These are phyloP conservation scores for Paramyrothecium sp. DNA, from an alignment of 2,329 filamentous ascomycete genomes.

Conservation along the genomic window DNA sequence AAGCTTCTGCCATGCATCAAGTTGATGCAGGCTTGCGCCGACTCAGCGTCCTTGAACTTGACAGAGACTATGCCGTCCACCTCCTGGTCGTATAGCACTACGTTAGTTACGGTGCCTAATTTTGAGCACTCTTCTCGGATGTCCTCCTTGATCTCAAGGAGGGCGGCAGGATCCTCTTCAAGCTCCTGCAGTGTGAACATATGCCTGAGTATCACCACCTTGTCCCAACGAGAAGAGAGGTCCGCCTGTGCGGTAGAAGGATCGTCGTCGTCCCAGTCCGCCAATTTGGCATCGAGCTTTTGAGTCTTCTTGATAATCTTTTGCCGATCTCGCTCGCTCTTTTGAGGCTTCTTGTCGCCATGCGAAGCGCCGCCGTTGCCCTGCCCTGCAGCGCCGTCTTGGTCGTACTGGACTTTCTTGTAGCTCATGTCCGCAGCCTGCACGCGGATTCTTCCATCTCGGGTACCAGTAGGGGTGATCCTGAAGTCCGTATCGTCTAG, in stretches of 20 bases:
- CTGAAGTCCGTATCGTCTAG: constrained; percentile 83
- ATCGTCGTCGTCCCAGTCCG: constrained; percentile 94
- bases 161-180: constrained; percentile 76
- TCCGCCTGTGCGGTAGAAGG: constrained; percentile 46
- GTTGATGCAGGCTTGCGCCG: constrained; percentile 70
- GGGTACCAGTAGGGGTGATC: constrained; percentile 50
- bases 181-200: constrained; percentile 90
- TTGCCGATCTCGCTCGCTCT: constrained; percentile 69
- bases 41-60: constrained; percentile 70
- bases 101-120: constrained; percentile 84
- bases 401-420: constrained; percentile 78
- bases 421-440: constrained; percentile 85
- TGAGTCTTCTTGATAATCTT: constrained; percentile 91
- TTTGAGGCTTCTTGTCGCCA: constrained; percentile 40
- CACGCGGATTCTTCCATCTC: constrained; percentile 70
- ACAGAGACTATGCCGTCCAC: constrained; percentile 81
- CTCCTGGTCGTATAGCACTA: constrained; percentile 87
- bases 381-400: constrained; percentile 22
- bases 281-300: constrained; percentile 85
- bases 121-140: constrained; percentile 87
- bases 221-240: constrained; percentile 62
- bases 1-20: constrained; percentile 81
- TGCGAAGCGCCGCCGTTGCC: constrained; percentile 20
- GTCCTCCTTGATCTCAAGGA: constrained; percentile 92
- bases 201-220: constrained; percentile 82